These are phyloP conservation scores for Cucurbita pepo DNA, from an alignment of 306 rosid species.

Conservation along the genomic window DNA sequence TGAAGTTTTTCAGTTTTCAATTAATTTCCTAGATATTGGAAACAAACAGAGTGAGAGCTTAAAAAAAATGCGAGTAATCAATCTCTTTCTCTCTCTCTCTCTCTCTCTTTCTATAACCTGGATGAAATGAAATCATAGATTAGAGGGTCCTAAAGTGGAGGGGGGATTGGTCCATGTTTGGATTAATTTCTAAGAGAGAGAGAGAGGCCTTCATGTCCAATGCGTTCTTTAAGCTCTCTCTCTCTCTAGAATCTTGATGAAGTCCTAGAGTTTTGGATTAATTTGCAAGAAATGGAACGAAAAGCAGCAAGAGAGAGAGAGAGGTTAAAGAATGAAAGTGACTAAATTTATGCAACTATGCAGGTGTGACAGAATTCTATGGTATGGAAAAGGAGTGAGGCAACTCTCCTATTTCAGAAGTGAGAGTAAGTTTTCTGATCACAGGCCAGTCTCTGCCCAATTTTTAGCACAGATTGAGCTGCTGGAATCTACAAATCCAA, in stretches of 20 bases:
- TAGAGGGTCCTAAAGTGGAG: neutral
- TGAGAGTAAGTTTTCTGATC: constrained; percentile 92
- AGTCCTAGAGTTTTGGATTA: neutral
- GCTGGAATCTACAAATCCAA: constrained; percentile 24
- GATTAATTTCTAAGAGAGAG: neutral
- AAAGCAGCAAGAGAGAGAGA: neutral
- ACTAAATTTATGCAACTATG: neutral
- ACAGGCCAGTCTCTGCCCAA: constrained; percentile 85
- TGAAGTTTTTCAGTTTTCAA: neutral
- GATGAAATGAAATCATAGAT: neutral
- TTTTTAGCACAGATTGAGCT: constrained; percentile 61
- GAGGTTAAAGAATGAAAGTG: neutral
- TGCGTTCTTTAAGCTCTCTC: neutral
- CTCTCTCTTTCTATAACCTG: neutral
- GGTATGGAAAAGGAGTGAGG: constrained; percentile 85
- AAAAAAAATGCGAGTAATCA: too few relatives aligned
- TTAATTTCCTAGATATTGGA: neutral
- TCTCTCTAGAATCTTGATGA: neutral
- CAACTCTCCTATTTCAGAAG: constrained; percentile 73
- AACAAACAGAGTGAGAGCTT: neutral
- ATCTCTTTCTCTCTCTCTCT: neutral
- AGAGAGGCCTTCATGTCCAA: too few relatives aligned
- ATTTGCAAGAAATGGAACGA: neutral
- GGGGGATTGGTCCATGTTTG: neutral
- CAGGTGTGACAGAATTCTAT: constrained; percentile 91